phyloP scores from a whole-genome alignment of 192 early-diverging fungal genomes.

The Entomortierella parvispora region DNA sequence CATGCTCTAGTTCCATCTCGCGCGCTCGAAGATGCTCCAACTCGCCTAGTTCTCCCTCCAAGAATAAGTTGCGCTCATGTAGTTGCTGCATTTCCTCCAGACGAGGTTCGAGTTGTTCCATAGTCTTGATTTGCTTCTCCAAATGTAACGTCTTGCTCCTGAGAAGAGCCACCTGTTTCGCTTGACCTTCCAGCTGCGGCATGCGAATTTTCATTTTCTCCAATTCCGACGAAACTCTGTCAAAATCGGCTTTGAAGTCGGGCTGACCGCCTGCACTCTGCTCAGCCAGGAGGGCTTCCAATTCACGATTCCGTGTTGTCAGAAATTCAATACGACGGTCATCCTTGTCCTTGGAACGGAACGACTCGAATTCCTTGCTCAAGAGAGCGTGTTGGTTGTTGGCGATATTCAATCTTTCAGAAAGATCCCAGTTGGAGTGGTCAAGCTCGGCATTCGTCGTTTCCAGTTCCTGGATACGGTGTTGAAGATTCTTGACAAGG shows the following conservation, averaged over 20 bases:
- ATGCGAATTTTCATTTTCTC: constrained; percentile 43
- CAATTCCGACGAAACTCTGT: constrained; percentile 22
- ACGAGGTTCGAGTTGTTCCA: constrained; percentile 45
- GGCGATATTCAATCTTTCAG: constrained; percentile 46
- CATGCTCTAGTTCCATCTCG: constrained; percentile 39
- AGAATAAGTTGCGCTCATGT: constrained; percentile 43
- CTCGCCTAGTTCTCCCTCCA: constrained; percentile 41
- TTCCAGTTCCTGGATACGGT: constrained; percentile 46
- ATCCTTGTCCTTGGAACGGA: constrained; percentile 47
- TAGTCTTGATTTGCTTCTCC: constrained; percentile 50
- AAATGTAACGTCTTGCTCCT: constrained; percentile 34
- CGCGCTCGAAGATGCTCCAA: constrained; percentile 45
- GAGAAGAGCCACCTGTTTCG: constrained; percentile 40
- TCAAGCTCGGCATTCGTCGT: constrained; percentile 50
- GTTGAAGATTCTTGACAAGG: constrained; percentile 36
- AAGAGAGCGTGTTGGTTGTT: constrained; percentile 47
- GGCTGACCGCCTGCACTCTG: constrained; percentile 29
- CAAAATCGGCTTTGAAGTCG: constrained; percentile 44
- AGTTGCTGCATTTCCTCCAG: constrained; percentile 31
- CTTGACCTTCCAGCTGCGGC: constrained; percentile 44
- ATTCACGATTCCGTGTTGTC: constrained; percentile 28
- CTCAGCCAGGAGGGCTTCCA: constrained; percentile 27
- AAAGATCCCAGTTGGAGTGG: constrained; percentile 48
- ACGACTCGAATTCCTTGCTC: constrained; percentile 43
- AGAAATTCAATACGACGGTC: constrained; percentile 41